A percentile compares a stretch with the other conserved stretches of the same genome.
Evolutionary conservation across 306 rosid genomes (phyloP).

Genomic region (Erythrophleum fordii): DNA sequence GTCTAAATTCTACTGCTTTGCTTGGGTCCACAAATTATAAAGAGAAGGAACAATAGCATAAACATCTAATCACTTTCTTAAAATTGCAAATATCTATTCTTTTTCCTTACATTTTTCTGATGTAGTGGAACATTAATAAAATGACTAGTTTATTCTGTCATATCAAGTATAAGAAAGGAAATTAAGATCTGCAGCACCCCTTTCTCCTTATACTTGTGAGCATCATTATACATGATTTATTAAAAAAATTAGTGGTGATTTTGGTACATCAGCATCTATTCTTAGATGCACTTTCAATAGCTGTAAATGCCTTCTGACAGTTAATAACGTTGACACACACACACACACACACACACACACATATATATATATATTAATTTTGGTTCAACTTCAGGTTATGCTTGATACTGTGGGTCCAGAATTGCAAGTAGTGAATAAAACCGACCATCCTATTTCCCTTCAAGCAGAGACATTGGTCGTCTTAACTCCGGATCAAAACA

Average conservation of each 20-base stretch:
- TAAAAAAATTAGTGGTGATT: neutral
- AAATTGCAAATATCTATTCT: neutral
- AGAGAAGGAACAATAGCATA: neutral
- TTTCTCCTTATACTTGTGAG: neutral
- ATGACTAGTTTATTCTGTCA: neutral
- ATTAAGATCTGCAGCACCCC: neutral
- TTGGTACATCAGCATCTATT: slow-evolving; percentile 2
- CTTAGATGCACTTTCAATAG: neutral
- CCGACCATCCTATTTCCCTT: slow-evolving; percentile 68
- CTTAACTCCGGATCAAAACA: slow-evolving; percentile 79
- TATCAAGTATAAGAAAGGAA: neutral
- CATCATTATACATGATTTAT: slow-evolving; percentile 1
- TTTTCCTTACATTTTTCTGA: neutral
- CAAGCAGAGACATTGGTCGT: slow-evolving; percentile 67
- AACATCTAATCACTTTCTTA: neutral
- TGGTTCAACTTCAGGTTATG: slow-evolving; percentile 70
- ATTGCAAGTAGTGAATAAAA: slow-evolving; percentile 76
- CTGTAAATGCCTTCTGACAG: slow-evolving; percentile 22
- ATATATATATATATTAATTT: slow-evolving; percentile 7
- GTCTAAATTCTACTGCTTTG: neutral
- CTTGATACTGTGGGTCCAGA: slow-evolving; percentile 91
- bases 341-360: no score
- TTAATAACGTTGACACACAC: slow-evolving; percentile 4
- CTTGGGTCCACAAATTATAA: neutral
- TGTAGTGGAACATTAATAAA: neutral